Base-by-base conservation (phyloP, 306 rosid genomes). In the Oxytropis ochrocephala region DNA sequence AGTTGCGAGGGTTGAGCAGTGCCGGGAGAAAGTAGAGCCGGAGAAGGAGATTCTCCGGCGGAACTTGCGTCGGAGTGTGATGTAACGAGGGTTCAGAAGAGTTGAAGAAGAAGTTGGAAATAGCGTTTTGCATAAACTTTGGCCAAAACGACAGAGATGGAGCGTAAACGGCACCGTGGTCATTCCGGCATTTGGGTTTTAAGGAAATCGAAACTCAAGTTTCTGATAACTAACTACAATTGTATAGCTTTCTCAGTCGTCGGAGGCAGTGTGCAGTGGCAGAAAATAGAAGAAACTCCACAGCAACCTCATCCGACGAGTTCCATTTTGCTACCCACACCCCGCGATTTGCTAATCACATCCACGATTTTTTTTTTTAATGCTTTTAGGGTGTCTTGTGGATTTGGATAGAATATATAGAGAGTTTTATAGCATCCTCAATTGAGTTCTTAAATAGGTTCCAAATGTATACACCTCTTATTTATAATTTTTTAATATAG, bases 61-160 rank as follows among this genome's bases (percentile, higher is more conserved):
- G 16, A 53, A 71, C 5, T 66, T 82, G 59, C 69, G 78, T 65
- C 83, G 85, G 82, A 81, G 74, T 24, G 77, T 64, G 67, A 83
- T 39, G 69, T 33, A 32, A 36, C 27, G 74, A 67, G 85, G 75
- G 66, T 58, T 77, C 11, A 38, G 81, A 60, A 43, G 50, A 47
- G 53, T 6, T 11, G 52, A 18, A 55, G 68, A 43, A 33, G 68
- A 30, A 2, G 69, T 12, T 21, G 71, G 72, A 12, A 71, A 35
- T 70, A 83, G 80, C 18, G 64, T 35, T 44, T 10, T 72, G 64
- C 82, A 56, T 11, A 81, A 58, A 66, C 51, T 79, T 47, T 84
- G 89, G 48, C 84, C 80, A 41, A 89, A 70, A 80, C 89, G 87
- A 56, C 86, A 78, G 80, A 93, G 75, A 73, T 83, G 83, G 53